A percentile compares a stretch with the other conserved stretches of the same genome.
phyloP scores from a whole-genome alignment of 345 rosid species.

The Boechera divaricarpa region DNA sequence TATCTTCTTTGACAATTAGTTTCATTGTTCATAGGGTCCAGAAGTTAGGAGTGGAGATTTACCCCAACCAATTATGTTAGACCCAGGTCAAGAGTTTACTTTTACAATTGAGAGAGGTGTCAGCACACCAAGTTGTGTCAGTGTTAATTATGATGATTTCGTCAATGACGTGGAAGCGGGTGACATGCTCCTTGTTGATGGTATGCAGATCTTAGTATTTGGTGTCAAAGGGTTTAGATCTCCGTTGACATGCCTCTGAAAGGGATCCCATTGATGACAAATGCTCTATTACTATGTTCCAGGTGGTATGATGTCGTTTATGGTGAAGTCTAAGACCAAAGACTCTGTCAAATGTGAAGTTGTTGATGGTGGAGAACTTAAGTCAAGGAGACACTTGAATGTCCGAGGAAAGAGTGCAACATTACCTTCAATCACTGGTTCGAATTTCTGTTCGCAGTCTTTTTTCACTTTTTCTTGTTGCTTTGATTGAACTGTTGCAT shows the following conservation, averaged over 20 bases:
- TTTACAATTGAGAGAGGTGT: slow-evolving; percentile 92
- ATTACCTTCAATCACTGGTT: slow-evolving; percentile 96
- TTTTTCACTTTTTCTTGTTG: not conserved
- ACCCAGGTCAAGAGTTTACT: slow-evolving; percentile 88
- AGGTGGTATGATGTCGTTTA: slow-evolving; percentile 99
- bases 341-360: slow-evolving; percentile 96
- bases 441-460: slow-evolving; percentile 5
- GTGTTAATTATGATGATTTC: slow-evolving; percentile 97
- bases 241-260: not conserved
- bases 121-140: slow-evolving; percentile 83
- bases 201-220: slow-evolving; percentile 49
- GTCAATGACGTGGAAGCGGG: slow-evolving; percentile 91
- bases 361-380: slow-evolving; percentile 98
- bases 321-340: slow-evolving; percentile 90
- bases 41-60: slow-evolving; percentile 99
- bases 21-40: slow-evolving; percentile 70
- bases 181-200: slow-evolving; percentile 99
- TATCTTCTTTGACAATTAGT: slow-evolving; percentile 17
- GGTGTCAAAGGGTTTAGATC: not conserved
- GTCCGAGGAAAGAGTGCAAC: slow-evolving; percentile 99
- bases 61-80: slow-evolving; percentile 81
- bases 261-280: not conserved
- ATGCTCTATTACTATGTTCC: slow-evolving; percentile 33
- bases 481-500: not conserved
- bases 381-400: slow-evolving; percentile 95